Evolutionary conservation across 23 red algal genomes (phyloP), one percentile per base, ranked within the genome.

Genomic region (Agarophyton chilense): DNA sequence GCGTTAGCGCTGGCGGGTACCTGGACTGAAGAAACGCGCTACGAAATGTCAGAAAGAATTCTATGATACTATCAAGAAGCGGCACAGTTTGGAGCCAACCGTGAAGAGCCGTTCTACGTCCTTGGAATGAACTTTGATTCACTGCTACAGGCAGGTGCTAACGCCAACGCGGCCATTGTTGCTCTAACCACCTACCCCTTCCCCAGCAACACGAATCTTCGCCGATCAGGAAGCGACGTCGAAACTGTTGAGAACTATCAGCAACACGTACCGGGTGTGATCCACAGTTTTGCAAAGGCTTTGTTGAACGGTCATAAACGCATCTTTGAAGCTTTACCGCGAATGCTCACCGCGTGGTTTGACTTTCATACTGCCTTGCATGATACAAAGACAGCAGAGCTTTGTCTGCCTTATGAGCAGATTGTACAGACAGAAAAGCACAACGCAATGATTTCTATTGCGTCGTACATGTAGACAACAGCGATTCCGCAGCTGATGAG

Each of bases 401-500:
- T 24, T 19, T 39, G 88, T 19, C 22, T 34, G 6, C 38, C 60
- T 4, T 51, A 72, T 86, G 90, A 93, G 19, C 22, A 26, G 41
- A 35, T 58, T 5, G 73, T 83, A 6, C 24, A 62, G 32, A 49
- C 24, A 6, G 72, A 77, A 74, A 72, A 71, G 72, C 42, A 67
- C 56, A n/a, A 28, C 36, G 87, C 88, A 25, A 64, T 90, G 41
- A 44, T 14, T 21, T 72, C 50, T 2, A 88, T 98, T 14, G 91
- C 95, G 11, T 32, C 40, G 5, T 98, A 87, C 65, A 92, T 94
- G 86, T 98, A 91, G 95, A 80, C 94, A 58, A 86, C 91, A 2
- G 89, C 85, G 21, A 90, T 98, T 53, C 95, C 95, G 41, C 95
- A 98, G 87, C 77, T 98, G 33, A 87, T 98, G 76, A 92, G 86